Percentiles rank a stretch among this genome's conserved stretches.
Evolutionary conservation across 306 rosid species (phyloP).

Genomic region (Begonia loranthoides): DNA sequence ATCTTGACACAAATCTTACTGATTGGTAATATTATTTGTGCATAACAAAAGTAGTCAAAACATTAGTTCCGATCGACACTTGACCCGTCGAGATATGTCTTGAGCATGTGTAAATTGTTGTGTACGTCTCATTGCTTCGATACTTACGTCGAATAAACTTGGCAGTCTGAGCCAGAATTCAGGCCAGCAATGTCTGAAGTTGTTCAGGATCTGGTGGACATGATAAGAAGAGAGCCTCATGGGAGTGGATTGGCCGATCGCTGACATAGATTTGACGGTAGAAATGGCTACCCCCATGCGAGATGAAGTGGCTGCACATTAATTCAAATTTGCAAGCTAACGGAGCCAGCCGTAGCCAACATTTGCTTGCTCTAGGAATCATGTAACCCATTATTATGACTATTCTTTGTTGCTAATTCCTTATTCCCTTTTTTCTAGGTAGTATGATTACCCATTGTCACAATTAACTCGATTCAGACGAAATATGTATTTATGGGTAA

Average conservation of each 20-base stretch:
- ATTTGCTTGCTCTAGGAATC: too few relatives aligned
- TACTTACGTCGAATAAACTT: slow-evolving; percentile 11
- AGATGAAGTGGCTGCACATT: too few relatives aligned
- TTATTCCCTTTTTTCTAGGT: background rate
- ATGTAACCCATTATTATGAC: background rate
- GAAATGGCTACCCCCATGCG: too few relatives aligned
- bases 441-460: background rate
- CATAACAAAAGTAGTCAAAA: too few relatives aligned
- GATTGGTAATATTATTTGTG: too few relatives aligned
- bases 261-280: slow-evolving; percentile 28
- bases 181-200: slow-evolving; percentile 94
- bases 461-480: too few relatives aligned
- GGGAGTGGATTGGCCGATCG: slow-evolving; percentile 47
- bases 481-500: too few relatives aligned
- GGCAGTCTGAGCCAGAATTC: slow-evolving; percentile 82
- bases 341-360: background rate
- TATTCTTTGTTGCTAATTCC: background rate
- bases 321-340: slow-evolving; percentile 2
- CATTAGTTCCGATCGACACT: too few relatives aligned
- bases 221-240: slow-evolving; percentile 58
- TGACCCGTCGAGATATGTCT: background rate
- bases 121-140: background rate
- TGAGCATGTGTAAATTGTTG: too few relatives aligned
- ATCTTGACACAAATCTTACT: too few relatives aligned
- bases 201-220: slow-evolving; percentile 64